Conservation (phyloP, 441 rosid species). For the Populus hybrid region DNA sequence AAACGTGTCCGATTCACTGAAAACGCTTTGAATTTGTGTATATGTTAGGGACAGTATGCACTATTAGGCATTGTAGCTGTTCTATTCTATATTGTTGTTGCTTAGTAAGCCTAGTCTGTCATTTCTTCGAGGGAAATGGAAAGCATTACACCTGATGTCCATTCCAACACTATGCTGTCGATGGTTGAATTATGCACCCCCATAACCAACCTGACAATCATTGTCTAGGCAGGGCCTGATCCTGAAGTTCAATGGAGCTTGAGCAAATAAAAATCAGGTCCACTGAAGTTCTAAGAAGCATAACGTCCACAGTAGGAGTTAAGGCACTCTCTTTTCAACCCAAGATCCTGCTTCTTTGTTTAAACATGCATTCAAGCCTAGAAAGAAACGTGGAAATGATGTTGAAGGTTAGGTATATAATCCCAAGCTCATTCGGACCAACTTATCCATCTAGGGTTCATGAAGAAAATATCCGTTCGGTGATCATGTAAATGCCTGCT, state of each 20-base stretch:
- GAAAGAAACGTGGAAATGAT: background rate
- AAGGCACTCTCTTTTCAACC: background rate
- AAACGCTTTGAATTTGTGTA: background rate
- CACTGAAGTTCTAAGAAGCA: no score
- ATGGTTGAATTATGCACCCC: background rate
- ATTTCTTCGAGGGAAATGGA: background rate
- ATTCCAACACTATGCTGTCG: background rate
- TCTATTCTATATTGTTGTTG: background rate
- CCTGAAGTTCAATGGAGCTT: no score
- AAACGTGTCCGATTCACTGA: background rate
- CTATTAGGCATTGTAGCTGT: background rate
- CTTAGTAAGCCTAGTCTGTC: background rate
- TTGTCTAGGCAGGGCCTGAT: no score
- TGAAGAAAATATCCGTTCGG: background rate
- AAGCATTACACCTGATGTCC: background rate
- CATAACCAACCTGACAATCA: no score
- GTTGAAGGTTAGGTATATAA: background rate
- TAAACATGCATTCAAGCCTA: background rate
- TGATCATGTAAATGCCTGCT: background rate
- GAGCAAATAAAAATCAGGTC: background rate
- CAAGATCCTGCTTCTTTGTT: background rate
- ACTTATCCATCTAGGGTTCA: no score
- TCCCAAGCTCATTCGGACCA: background rate
- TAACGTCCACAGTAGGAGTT: background rate
- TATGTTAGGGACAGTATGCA: background rate